Evolutionary conservation across 257 asterid species (phyloP), one percentile per base, ranked within the genome.

Genomic region (Solanum stenotomum): DNA sequence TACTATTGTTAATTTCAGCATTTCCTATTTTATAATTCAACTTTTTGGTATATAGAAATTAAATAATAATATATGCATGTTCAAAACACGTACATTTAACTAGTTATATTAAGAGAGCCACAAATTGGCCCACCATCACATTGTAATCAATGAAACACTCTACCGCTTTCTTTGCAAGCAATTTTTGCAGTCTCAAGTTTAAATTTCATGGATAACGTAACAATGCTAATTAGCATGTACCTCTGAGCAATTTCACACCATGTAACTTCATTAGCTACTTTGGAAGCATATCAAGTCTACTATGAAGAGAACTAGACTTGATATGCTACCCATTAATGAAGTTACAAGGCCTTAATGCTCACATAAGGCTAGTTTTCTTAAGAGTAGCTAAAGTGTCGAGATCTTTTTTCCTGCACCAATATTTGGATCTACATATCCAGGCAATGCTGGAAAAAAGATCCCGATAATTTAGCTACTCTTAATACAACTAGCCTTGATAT

Each of bases 241-340:
- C 4, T 56, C 10, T 6, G 63, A 52, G 63, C 63, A 2, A 97
- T 91, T 95, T 97, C 99, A 76, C 93, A 98, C 99, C 99, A 96
- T 2, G 99, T 94, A 88, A 97, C 92, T 90, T 92, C 99, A 91
- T 96, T 97, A 23, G 95, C 56, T 46, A 46, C 18, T 49, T 87
- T 33, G 99, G 97, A 87, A 95, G 93, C 94, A 93, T 91, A 71
- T 95, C 94, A 82, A 90, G 63, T 15, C 4, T 49, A 49, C 56
- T 14, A 20, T 46, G 14, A 46, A 46, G 20, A 46, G 6, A 46
- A 46, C 56, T 46, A 46, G 56, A 46, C 20, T 1, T 46, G 56
- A 46, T 46, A 46, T 46, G 7, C 56, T 46, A 46, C 20, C 20
- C 56, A 46, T 46, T 46, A 46, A 46, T 46, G 20, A 46, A 46